Percentiles rank a stretch among this genome's conserved stretches.
Conservation (phyloP, 106 monocot species). For the Apostasia shenzhenica region DNA sequence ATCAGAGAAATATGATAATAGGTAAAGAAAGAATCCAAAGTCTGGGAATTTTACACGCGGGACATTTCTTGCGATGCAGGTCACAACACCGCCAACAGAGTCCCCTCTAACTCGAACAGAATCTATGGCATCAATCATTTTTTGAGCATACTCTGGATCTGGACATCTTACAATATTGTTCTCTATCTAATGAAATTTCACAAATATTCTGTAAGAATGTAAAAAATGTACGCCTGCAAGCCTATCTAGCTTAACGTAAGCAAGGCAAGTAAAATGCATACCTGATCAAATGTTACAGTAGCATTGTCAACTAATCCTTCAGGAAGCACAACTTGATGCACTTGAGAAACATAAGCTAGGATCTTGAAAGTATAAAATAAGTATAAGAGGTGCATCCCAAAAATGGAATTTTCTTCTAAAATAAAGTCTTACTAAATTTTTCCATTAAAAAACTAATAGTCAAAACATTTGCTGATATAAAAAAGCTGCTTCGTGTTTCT, state of each 20-base stretch:
- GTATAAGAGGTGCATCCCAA: neutral
- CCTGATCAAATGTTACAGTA: conserved; percentile 74
- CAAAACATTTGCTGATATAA: no score
- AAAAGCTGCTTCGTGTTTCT: no score
- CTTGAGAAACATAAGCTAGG: conserved; percentile 95
- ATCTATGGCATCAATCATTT: conserved; percentile 98
- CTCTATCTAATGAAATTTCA: conserved; percentile 62
- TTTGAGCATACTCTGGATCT: conserved; percentile 86
- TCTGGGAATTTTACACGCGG: conserved; percentile 51
- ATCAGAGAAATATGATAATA: neutral
- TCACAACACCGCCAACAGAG: conserved; percentile 96
- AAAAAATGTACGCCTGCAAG: neutral
- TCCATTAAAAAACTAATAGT: no score
- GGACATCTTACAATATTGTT: conserved; percentile 97
- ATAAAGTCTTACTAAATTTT: no score
- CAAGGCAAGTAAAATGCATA: conserved; percentile 11
- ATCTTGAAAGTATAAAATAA: conserved; percentile 39
- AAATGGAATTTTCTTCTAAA: no score
- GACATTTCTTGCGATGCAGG: conserved; percentile 94
- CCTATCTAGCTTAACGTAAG: neutral
- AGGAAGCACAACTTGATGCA: conserved; percentile 87
- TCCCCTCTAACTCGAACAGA: conserved; percentile 80
- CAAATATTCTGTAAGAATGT: conserved; percentile 2
- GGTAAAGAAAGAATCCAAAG: neutral
- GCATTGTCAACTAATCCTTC: conserved; percentile 78